These are phyloP conservation scores for Elsinoe perseae DNA, from an alignment of 2,329 filamentous ascomycete genomes.

Conservation along the genomic window DNA sequence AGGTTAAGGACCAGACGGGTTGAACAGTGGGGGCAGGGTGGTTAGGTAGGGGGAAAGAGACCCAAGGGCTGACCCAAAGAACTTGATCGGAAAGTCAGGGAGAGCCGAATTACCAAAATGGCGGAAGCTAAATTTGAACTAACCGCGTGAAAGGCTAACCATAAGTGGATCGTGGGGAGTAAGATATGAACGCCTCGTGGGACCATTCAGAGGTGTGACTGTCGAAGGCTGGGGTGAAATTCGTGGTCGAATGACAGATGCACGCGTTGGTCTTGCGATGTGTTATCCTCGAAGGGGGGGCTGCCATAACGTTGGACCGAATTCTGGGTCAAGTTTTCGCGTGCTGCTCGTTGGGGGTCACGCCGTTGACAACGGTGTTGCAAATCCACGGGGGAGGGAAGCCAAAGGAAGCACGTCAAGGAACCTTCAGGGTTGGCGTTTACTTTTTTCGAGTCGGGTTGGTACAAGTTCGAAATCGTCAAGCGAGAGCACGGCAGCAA, in stretches of 20 bases:
- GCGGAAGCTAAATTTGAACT: slow-evolving; percentile 14
- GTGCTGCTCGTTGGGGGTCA: slow-evolving; percentile 12
- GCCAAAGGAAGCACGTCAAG: slow-evolving; percentile 2
- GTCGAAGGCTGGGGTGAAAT: neutral
- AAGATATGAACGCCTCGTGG: slow-evolving; percentile 12
- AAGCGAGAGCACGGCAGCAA: neutral
- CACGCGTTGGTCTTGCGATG: too few species aligned
- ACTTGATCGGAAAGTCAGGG: slow-evolving; percentile 6
- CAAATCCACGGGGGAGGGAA: slow-evolving; percentile 3
- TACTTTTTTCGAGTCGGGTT: neutral
- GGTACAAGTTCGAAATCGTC: neutral
- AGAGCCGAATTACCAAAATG: slow-evolving; percentile 13
- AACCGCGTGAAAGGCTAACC: slow-evolving; percentile 4
- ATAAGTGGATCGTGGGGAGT: slow-evolving; percentile 4
- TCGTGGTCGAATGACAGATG: neutral
- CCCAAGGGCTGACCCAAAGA: slow-evolving; percentile 14
- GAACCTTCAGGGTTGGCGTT: slow-evolving; percentile 1
- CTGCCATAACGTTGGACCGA: neutral
- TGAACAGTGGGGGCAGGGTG: slow-evolving; percentile 5
- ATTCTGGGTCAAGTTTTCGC: slow-evolving; percentile 9
- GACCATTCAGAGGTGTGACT: slow-evolving; percentile 9
- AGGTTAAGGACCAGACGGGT: neutral
- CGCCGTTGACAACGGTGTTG: slow-evolving; percentile 3
- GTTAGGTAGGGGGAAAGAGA: slow-evolving; percentile 5
- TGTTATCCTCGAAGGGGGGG: neutral